phyloP scores from a whole-genome alignment of 2,329 filamentous ascomycete genomes.

The Beauveria sp. region DNA sequence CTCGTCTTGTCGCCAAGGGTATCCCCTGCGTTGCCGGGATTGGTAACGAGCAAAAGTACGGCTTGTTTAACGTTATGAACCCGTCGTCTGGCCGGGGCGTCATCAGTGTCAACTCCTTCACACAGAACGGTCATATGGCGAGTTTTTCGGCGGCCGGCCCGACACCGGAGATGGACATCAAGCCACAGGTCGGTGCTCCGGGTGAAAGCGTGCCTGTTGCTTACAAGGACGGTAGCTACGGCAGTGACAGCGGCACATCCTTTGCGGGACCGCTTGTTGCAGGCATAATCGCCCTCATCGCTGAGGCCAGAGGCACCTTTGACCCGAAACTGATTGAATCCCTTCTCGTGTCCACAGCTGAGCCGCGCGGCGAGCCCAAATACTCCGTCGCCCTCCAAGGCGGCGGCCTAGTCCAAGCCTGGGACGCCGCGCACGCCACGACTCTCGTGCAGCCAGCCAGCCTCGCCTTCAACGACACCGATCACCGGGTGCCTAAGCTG shows the following conservation, averaged over 20 bases:
- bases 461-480: constrained; percentile 37
- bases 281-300: constrained; percentile 27
- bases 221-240: constrained; percentile 34
- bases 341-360: constrained; percentile 24
- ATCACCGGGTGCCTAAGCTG: constrained; percentile 22
- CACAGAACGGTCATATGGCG: neutral
- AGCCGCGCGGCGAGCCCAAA: constrained; percentile 15
- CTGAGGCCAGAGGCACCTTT: constrained; percentile 21
- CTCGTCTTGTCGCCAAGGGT: constrained; percentile 45
- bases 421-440: constrained; percentile 30
- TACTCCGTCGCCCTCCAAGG: constrained; percentile 35
- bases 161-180: constrained; percentile 37
- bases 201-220: constrained; percentile 34
- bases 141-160: constrained; percentile 29
- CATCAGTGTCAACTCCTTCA: constrained; percentile 41
- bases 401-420: constrained; percentile 34
- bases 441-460: constrained; percentile 29
- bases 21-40: constrained; percentile 45
- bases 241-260: constrained; percentile 44
- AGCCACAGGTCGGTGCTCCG: constrained; percentile 40
- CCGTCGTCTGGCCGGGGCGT: constrained; percentile 41
- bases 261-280: constrained; percentile 46
- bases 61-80: constrained; percentile 41
- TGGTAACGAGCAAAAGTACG: constrained; percentile 39
- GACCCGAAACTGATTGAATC: constrained; percentile 19